phyloP scores from a whole-genome alignment of 768 basidiomycete genomes.

The Suillus bovinus region DNA sequence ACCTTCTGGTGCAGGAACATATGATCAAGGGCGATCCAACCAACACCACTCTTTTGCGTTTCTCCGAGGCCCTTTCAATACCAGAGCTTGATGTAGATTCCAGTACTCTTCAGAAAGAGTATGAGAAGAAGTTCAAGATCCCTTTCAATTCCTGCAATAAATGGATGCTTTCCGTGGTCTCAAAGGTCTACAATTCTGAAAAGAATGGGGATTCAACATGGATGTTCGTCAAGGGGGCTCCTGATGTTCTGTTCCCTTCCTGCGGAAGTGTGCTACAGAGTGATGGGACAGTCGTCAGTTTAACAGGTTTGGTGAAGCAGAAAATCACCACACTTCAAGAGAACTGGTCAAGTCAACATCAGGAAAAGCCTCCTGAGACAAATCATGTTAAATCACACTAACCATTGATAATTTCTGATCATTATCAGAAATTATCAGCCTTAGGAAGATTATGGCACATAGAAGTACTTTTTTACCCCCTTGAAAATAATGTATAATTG shows the following conservation, averaged over 20 bases:
- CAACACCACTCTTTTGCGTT: conserved; percentile 47
- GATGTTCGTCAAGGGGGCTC: conserved; percentile 52
- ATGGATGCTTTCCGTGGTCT: conserved; percentile 46
- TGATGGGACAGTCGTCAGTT: conserved; percentile 25
- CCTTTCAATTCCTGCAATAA: conserved; percentile 47
- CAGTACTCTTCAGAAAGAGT: not conserved
- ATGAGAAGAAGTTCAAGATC: conserved; percentile 22
- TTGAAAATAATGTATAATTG: too few species aligned
- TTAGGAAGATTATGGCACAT: too few species aligned
- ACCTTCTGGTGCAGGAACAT: conserved; percentile 17
- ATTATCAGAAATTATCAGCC: too few species aligned
- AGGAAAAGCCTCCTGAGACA: too few species aligned
- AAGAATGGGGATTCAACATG: conserved; percentile 14
- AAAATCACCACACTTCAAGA: conserved; percentile 27
- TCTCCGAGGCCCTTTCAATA: conserved; percentile 27
- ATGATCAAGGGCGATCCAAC: conserved; percentile 41
- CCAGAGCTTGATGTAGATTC: conserved; percentile 12
- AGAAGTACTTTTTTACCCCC: too few species aligned
- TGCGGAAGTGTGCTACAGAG: conserved; percentile 30
- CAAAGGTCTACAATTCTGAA: conserved; percentile 13
- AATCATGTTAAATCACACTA: too few species aligned
- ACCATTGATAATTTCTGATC: too few species aligned
- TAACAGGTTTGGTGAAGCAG: conserved; percentile 16
- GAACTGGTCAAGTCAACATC: conserved; percentile 35
- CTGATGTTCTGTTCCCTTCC: conserved; percentile 43